Conservation (phyloP, 2,329 filamentous ascomycete genomes). For the Alternaria novae-zelandiae region DNA sequence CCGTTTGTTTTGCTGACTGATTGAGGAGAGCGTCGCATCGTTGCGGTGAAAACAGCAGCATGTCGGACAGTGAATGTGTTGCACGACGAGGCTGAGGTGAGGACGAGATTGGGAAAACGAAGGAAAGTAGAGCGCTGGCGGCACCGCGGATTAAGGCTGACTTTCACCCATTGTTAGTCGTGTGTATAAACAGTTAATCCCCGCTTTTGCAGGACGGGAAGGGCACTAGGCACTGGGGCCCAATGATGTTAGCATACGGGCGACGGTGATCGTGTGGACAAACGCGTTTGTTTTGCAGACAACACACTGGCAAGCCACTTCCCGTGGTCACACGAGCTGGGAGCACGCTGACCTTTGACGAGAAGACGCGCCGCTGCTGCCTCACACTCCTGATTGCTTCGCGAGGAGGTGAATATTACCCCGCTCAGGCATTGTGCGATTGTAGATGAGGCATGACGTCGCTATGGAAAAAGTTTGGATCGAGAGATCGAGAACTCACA, state of each 20-base stretch:
- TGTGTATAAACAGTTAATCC: conserved; percentile 15
- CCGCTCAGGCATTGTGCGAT: conserved; percentile 8
- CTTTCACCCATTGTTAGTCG: conserved; percentile 11
- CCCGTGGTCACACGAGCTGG: conserved; percentile 11
- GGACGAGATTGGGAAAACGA: conserved; percentile 6
- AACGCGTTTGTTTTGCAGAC: conserved; percentile 15
- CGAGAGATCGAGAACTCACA: conserved; percentile 25
- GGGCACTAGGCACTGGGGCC: conserved; percentile 17
- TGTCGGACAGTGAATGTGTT: conserved; percentile 18
- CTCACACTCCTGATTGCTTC: not conserved
- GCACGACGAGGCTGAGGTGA: conserved; percentile 3
- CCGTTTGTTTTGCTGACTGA: conserved; percentile 9
- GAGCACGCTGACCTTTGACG: conserved; percentile 1
- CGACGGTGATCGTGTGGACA: conserved; percentile 30
- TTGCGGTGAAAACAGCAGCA: conserved; percentile 33
- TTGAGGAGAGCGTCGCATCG: conserved; percentile 24
- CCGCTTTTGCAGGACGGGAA: conserved; percentile 24
- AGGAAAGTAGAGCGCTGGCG: conserved; percentile 12
- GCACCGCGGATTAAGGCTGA: conserved; percentile 15
- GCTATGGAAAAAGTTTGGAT: conserved; percentile 12
- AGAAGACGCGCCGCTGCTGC: not conserved
- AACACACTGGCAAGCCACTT: conserved; percentile 16
- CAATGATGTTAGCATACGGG: conserved; percentile 24
- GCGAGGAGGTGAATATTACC: not conserved
- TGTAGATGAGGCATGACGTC: conserved; percentile 10